Evolutionary conservation across 208 protist genomes (phyloP).

Genomic region (Trypanosoma theileri): DNA sequence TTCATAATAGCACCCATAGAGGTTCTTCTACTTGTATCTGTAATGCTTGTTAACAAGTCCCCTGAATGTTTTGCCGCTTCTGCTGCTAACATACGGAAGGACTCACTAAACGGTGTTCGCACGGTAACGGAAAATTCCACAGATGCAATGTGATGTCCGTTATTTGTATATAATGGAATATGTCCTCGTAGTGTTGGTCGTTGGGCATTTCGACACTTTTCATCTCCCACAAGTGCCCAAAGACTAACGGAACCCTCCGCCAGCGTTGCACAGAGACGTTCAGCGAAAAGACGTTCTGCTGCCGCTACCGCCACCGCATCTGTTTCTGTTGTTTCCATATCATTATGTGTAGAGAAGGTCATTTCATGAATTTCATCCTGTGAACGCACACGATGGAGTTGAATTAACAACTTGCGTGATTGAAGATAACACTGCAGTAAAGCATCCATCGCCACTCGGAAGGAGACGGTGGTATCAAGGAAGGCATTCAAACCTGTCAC

Average conservation of each 20-base stretch:
- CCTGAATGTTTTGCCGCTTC: slow-evolving; percentile 13
- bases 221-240: slow-evolving; percentile 52
- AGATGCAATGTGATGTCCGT: slow-evolving; percentile 74
- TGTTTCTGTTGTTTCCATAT: not conserved
- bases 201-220: slow-evolving; percentile 34
- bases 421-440: slow-evolving; percentile 86
- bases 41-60: no score
- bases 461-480: slow-evolving; percentile 86
- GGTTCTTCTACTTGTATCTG: no score
- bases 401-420: slow-evolving; percentile 77
- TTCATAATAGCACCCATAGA: no score
- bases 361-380: slow-evolving; percentile 56
- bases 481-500: slow-evolving; percentile 86
- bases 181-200: slow-evolving; percentile 76
- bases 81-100: slow-evolving; percentile 59
- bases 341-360: slow-evolving; percentile 6
- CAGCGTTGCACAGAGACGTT: slow-evolving; percentile 77
- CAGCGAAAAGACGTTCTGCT: slow-evolving; percentile 34
- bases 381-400: slow-evolving; percentile 82
- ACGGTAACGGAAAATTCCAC: slow-evolving; percentile 83
- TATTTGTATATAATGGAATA: slow-evolving; percentile 51
- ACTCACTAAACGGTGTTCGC: slow-evolving; percentile 61
- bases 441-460: slow-evolving; percentile 85
- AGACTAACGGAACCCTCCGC: slow-evolving; percentile 76
- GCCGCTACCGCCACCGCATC: no score